phyloP scores from a whole-genome alignment of 2,329 filamentous ascomycete species.

The Trichoderma hamatum region DNA sequence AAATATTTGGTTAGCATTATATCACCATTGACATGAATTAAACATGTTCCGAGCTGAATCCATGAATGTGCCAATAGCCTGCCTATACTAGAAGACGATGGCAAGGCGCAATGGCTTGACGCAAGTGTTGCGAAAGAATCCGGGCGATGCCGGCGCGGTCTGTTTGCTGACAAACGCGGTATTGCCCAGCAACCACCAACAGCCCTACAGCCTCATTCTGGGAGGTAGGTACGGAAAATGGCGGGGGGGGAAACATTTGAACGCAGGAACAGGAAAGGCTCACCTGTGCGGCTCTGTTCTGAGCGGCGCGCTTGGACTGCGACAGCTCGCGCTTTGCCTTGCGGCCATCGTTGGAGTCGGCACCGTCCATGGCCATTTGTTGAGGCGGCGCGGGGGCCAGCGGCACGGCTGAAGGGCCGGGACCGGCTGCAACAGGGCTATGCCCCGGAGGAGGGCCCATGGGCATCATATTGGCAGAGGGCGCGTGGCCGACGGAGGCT shows the following conservation, averaged over 20 bases:
- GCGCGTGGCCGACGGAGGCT: constrained; percentile 36
- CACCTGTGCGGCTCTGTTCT: constrained; percentile 97
- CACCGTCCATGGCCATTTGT: constrained; percentile 33
- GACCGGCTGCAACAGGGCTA: constrained; percentile 36
- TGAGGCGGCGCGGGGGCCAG: constrained; percentile 40
- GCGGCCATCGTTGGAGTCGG: constrained; percentile 55
- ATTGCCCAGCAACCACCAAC: background rate
- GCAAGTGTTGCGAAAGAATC: background rate
- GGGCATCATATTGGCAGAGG: constrained; percentile 45
- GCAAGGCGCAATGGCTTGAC: constrained; percentile 10
- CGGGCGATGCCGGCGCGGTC: constrained; percentile 15
- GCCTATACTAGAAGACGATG: background rate
- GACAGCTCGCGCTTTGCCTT: constrained; percentile 91
- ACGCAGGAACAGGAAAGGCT: constrained; percentile 37
- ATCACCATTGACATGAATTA: background rate
- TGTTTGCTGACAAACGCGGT: background rate
- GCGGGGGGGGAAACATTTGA: background rate
- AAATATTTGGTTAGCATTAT: background rate
- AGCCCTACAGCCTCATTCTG: background rate
- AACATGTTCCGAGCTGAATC: background rate
- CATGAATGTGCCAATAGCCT: background rate
- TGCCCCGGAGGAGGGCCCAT: constrained; percentile 40
- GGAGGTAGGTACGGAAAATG: background rate
- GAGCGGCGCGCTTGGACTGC: constrained; percentile 92
- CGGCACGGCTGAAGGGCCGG: constrained; percentile 34